Conservation (phyloP, 306 rosid genomes). For the Rosa lucieae region DNA sequence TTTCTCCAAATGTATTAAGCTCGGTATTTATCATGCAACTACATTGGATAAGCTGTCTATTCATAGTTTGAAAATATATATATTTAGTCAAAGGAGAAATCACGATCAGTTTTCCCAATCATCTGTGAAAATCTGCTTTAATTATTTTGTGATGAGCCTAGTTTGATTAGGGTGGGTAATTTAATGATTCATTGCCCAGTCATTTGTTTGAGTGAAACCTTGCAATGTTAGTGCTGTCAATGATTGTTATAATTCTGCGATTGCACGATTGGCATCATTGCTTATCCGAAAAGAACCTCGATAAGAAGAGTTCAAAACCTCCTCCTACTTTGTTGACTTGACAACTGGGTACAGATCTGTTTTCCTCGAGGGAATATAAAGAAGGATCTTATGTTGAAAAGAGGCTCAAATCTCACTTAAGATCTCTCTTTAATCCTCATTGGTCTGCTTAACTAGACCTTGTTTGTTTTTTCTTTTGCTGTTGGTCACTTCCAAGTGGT, state of each 20-base stretch:
- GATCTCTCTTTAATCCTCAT: not conserved
- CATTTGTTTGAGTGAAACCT: conserved; percentile 35
- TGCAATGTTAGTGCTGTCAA: conserved; percentile 41
- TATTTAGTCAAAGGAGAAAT: not conserved
- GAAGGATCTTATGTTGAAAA: conserved; percentile 26
- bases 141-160: conserved; percentile 27
- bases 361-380: conserved; percentile 27
- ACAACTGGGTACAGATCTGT: conserved; percentile 36
- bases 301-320: conserved; percentile 23
- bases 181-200: conserved; percentile 19
- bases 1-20: conserved; percentile 3
- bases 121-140: conserved; percentile 34
- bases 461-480: conserved; percentile 6
- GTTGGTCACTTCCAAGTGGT: conserved; percentile 26
- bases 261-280: conserved; percentile 46
- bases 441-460: conserved; percentile 21
- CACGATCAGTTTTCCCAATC: conserved; percentile 27
- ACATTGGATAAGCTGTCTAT: conserved; percentile 18
- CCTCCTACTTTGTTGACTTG: conserved; percentile 33
- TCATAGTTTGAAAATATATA: conserved; percentile 1
- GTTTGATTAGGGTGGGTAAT: conserved; percentile 29
- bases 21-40: not conserved
- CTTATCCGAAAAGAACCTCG: conserved; percentile 34
- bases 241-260: conserved; percentile 42
- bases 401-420: conserved; percentile 18